A percentile compares a stretch with the other conserved stretches of the same genome.
Evolutionary conservation across 164 flowering plant genomes (phyloP).

Genomic region (Vitis riparia): DNA sequence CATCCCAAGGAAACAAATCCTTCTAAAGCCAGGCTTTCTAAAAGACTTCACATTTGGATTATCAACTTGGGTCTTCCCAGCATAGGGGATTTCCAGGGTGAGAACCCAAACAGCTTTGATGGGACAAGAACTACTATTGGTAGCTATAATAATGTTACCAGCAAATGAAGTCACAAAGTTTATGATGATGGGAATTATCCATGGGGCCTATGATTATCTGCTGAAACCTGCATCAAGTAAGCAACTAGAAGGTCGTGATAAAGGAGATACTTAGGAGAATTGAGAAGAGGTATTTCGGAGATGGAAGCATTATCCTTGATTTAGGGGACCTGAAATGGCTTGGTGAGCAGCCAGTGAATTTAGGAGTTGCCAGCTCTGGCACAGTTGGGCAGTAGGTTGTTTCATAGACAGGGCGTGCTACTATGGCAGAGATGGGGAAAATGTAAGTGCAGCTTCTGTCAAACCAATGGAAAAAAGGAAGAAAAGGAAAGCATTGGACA

Average conservation of each 20-base stretch:
- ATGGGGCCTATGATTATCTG: too few relatives aligned
- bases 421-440: constrained; percentile 40
- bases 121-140: too few relatives aligned
- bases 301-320: constrained; percentile 65
- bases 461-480: constrained; percentile 88
- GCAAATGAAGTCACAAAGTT: too few relatives aligned
- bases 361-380: constrained; percentile 28
- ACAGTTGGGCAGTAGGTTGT: constrained; percentile 40
- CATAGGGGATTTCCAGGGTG: too few relatives aligned
- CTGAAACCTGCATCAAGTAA: too few relatives aligned
- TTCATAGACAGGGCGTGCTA: constrained; percentile 51
- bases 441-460: constrained; percentile 12
- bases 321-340: constrained; percentile 95
- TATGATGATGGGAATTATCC: too few relatives aligned
- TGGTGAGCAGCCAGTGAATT: constrained; percentile 62
- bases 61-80: too few relatives aligned
- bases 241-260: constrained; percentile 30
- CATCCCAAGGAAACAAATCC: too few relatives aligned
- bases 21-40: too few relatives aligned
- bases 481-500: constrained; percentile 68
- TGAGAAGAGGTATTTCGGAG: constrained; percentile 61
- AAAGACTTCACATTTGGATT: too few relatives aligned
- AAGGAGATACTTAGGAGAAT: constrained; percentile 59
- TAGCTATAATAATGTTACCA: too few relatives aligned
- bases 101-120: too few relatives aligned